Conservation (phyloP, 352 stramenopile genomes). For the Phytophthora europaea region DNA sequence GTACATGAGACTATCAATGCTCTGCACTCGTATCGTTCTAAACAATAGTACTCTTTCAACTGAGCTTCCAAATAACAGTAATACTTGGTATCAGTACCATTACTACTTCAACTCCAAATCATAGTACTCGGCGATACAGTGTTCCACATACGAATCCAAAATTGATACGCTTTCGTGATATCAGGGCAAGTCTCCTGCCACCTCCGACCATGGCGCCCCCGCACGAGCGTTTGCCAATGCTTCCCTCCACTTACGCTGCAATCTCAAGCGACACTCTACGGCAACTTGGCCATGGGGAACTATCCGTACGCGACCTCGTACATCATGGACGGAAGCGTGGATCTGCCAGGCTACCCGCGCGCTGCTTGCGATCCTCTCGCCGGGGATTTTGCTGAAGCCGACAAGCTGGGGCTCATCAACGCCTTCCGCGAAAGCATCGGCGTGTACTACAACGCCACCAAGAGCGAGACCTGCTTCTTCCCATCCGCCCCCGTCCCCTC, state of each 20-base stretch:
- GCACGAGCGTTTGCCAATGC: slow-evolving; percentile 39
- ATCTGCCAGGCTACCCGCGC: slow-evolving; percentile 49
- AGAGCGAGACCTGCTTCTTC: slow-evolving; percentile 47
- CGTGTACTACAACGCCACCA: slow-evolving; percentile 61
- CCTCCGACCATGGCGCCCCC: slow-evolving; percentile 8
- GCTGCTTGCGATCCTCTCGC: slow-evolving; percentile 46
- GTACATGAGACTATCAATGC: too few species aligned
- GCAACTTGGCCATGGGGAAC: slow-evolving; percentile 53
- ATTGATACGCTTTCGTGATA: slow-evolving; percentile 7
- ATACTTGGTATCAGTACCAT: too few species aligned
- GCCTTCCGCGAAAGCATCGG: slow-evolving; percentile 51
- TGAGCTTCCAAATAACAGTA: too few species aligned
- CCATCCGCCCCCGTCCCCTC: neutral
- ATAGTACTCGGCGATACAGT: neutral
- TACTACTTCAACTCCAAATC: too few species aligned
- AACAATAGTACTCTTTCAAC: too few species aligned
- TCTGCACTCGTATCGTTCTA: too few species aligned
- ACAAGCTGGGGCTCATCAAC: slow-evolving; percentile 31
- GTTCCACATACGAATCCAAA: neutral
- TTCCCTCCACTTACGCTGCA: slow-evolving; percentile 20
- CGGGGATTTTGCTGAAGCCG: slow-evolving; percentile 30
- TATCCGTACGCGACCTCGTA: slow-evolving; percentile 63
- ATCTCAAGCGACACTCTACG: slow-evolving; percentile 16
- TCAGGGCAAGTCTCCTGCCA: slow-evolving; percentile 3
- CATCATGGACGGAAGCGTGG: slow-evolving; percentile 54